phyloP scores from a whole-genome alignment of 2,329 filamentous ascomycete species.

The Fusarium chlamydosporum region DNA sequence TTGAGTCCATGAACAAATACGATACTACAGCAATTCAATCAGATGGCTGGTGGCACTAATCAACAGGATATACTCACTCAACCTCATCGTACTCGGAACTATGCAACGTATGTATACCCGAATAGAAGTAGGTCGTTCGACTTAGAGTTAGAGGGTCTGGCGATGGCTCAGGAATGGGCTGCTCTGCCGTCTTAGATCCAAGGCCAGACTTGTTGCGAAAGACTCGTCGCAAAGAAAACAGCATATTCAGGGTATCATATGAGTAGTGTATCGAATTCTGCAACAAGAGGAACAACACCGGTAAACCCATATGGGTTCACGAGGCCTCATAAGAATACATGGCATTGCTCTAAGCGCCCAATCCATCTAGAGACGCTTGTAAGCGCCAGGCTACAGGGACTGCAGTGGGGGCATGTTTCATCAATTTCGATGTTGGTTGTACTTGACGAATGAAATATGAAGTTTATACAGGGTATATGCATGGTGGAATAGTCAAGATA shows the following conservation, averaged over 20 bases:
- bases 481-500: background rate
- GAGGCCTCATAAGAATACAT: background rate
- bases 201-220: too few species aligned
- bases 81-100: too few species aligned
- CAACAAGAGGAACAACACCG: background rate
- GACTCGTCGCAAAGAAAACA: too few species aligned
- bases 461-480: background rate
- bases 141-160: too few species aligned
- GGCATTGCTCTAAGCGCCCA: constrained; percentile 28
- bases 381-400: constrained; percentile 12
- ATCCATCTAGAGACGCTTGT: background rate
- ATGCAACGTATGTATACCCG: too few species aligned
- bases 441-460: constrained; percentile 1
- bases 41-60: too few species aligned
- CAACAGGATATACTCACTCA: too few species aligned
- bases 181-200: too few species aligned
- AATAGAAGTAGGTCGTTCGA: too few species aligned
- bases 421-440: background rate
- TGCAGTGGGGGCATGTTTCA: constrained; percentile 10
- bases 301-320: background rate
- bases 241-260: background rate
- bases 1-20: too few species aligned
- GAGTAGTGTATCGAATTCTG: background rate
- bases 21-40: too few species aligned
- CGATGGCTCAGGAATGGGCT: too few species aligned